Percentiles rank a stretch among this genome's conserved stretches.
phyloP scores from a whole-genome alignment of 257 asterid species.

The Salvia miltiorrhiza region DNA sequence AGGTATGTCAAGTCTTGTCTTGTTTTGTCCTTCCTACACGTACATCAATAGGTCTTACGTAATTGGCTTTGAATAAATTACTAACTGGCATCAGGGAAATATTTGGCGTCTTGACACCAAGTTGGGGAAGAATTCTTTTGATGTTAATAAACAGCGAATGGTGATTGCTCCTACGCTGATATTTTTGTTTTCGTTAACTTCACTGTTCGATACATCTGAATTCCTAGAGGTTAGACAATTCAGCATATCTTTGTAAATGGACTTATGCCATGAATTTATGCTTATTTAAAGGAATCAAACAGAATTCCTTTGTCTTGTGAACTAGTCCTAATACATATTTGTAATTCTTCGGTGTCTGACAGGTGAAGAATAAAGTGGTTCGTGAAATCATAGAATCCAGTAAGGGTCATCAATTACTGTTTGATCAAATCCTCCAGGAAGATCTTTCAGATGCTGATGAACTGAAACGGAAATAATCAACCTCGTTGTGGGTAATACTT shows the following conservation, averaged over 20 bases:
- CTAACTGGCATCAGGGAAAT: conserved; percentile 49
- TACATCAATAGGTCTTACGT: background rate
- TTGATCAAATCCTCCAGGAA: conserved; percentile 86
- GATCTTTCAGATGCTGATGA: conserved; percentile 74
- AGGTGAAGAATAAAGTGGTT: conserved; percentile 92
- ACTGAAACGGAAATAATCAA: conserved; percentile 68
- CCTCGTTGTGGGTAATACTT: conserved; percentile 76
- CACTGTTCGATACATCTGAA: conserved; percentile 81
- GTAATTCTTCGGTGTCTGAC: conserved; percentile 23
- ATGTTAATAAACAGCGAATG: conserved; percentile 68
- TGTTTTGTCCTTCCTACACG: background rate
- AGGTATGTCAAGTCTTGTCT: conserved; percentile 37
- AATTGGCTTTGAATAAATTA: conserved; percentile 9
- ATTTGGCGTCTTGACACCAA: conserved; percentile 45
- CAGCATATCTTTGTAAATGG: background rate
- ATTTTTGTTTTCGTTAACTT: conserved; percentile 73
- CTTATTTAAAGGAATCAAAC: background rate
- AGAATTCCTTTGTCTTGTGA: background rate
- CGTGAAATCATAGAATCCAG: conserved; percentile 82
- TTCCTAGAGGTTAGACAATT: conserved; percentile 71
- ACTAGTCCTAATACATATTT: background rate
- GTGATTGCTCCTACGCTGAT: conserved; percentile 79
- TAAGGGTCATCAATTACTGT: conserved; percentile 69
- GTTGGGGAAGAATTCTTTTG: conserved; percentile 55
- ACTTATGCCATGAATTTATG: background rate